phyloP scores from a whole-genome alignment of 768 basidiomycete genomes.

The Boletellus emodensis region DNA sequence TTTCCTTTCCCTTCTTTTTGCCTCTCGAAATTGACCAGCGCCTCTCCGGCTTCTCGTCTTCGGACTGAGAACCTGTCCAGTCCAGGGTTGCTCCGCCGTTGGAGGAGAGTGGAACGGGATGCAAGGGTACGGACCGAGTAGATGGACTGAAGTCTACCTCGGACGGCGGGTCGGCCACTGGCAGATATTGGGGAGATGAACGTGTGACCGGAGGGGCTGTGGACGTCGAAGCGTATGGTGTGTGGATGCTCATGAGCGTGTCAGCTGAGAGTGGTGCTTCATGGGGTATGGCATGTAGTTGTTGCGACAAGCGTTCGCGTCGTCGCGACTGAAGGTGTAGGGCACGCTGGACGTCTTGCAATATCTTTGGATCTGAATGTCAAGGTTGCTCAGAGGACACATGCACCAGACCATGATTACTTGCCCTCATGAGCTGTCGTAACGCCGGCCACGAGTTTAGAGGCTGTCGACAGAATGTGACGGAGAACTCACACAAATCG shows the following conservation, averaged over 20 bases:
- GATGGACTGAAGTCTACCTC: conserved; percentile 74
- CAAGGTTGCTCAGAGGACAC: conserved; percentile 11
- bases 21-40: conserved; percentile 54
- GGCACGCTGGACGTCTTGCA: conserved; percentile 78
- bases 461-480: conserved; percentile 3
- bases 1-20: conserved; percentile 58
- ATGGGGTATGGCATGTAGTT: conserved; percentile 12
- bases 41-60: conserved; percentile 55
- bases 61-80: conserved; percentile 57
- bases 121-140: conserved; percentile 41
- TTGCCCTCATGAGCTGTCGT: conserved; percentile 69
- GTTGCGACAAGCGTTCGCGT: conserved; percentile 52
- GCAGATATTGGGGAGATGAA: conserved; percentile 22
- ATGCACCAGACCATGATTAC: conserved; percentile 16
- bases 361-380: conserved; percentile 64
- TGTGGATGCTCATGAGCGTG: conserved; percentile 21
- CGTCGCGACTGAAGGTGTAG: conserved; percentile 69
- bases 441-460: conserved; percentile 8
- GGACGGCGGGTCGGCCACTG: conserved; percentile 19
- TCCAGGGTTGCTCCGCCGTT: conserved; percentile 71
- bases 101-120: conserved; percentile 67
- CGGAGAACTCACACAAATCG: conserved; percentile 58
- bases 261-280: conserved; percentile 26
- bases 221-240: conserved; percentile 33
- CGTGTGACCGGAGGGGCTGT: conserved; percentile 12